phyloP scores from a whole-genome alignment of 768 basidiomycete genomes.

The Boletus sp. region DNA sequence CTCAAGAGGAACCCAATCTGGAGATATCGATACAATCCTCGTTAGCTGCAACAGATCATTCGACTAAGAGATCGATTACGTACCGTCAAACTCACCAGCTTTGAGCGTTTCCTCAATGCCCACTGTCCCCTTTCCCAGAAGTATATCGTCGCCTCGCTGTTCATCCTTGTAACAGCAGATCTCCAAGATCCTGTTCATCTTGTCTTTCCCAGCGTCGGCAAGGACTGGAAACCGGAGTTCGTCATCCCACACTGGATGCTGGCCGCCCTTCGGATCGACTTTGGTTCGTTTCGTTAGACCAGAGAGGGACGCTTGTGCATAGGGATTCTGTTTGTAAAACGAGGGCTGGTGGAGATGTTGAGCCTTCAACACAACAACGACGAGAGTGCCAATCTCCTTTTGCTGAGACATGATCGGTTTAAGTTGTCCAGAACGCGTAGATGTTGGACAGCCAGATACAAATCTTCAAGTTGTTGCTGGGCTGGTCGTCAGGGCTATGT shows the following conservation, averaged over 20 bases:
- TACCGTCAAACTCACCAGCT: slow-evolving; percentile 91
- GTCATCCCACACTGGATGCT: slow-evolving; percentile 91
- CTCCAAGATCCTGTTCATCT: slow-evolving; percentile 52
- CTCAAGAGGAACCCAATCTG: slow-evolving; percentile 68
- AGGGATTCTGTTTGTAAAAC: slow-evolving; percentile 92
- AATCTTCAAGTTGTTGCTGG: background rate
- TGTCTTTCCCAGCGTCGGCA: slow-evolving; percentile 51
- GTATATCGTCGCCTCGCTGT: slow-evolving; percentile 60
- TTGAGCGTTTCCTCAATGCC: slow-evolving; percentile 77
- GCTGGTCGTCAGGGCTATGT: background rate
- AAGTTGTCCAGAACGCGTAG: background rate
- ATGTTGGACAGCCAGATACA: background rate
- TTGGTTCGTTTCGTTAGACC: slow-evolving; percentile 65
- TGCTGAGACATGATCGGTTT: slow-evolving; percentile 24
- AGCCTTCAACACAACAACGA: slow-evolving; percentile 84
- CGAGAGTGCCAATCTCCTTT: slow-evolving; percentile 72
- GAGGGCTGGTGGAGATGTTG: slow-evolving; percentile 80
- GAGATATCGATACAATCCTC: background rate
- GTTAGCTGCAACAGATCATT: slow-evolving; percentile 2
- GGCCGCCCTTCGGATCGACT: slow-evolving; percentile 81
- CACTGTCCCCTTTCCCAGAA: slow-evolving; percentile 70
- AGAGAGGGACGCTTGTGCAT: slow-evolving; percentile 59
- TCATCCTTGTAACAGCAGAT: slow-evolving; percentile 83
- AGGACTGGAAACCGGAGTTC: slow-evolving; percentile 77
- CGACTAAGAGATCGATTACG: slow-evolving; percentile 24